A percentile compares a stretch with the other conserved stretches of the same genome.
Conservation (phyloP, 2,329 filamentous ascomycete species). For the Ascomycota sp. region DNA sequence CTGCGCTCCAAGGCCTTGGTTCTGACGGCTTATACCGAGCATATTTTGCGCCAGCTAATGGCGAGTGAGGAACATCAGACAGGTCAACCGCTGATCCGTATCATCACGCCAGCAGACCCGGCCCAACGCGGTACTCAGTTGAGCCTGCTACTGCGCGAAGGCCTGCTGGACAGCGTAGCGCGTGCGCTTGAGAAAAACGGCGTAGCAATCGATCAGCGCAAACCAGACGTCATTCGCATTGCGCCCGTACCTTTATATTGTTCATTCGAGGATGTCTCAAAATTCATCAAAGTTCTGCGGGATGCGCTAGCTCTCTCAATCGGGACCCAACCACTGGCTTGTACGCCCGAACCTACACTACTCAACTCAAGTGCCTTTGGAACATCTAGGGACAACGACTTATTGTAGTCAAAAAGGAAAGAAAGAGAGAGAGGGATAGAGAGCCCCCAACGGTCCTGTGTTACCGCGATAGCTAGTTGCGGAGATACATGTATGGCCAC, state of each 20-base stretch:
- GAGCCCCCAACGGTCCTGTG: too few species aligned
- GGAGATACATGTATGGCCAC: too few species aligned
- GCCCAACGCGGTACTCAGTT: slow-evolving; percentile 57
- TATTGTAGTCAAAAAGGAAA: too few species aligned
- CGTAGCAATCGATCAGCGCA: slow-evolving; percentile 64
- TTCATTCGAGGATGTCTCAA: slow-evolving; percentile 49
- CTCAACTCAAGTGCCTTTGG: too few species aligned
- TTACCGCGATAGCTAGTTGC: too few species aligned
- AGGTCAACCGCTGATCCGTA: slow-evolving; percentile 29
- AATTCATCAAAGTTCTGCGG: slow-evolving; percentile 21
- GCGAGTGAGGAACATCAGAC: slow-evolving; percentile 7
- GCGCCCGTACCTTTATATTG: slow-evolving; percentile 77
- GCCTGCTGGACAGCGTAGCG: slow-evolving; percentile 49
- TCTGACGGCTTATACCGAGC: slow-evolving; percentile 59
- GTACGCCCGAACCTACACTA: too few species aligned
- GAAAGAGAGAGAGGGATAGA: too few species aligned
- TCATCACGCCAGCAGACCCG: slow-evolving; percentile 52
- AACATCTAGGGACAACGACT: too few species aligned
- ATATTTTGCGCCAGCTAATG: slow-evolving; percentile 32
- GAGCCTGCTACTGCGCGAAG: slow-evolving; percentile 47
- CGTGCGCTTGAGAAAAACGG: slow-evolving; percentile 43
- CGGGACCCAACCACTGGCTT: too few species aligned
- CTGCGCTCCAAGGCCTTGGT: slow-evolving; percentile 51
- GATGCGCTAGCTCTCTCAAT: slow-evolving; percentile 9
- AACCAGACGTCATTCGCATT: slow-evolving; percentile 67